phyloP scores from a whole-genome alignment of 345 rosid genomes.

The Melastoma malabathricum region DNA sequence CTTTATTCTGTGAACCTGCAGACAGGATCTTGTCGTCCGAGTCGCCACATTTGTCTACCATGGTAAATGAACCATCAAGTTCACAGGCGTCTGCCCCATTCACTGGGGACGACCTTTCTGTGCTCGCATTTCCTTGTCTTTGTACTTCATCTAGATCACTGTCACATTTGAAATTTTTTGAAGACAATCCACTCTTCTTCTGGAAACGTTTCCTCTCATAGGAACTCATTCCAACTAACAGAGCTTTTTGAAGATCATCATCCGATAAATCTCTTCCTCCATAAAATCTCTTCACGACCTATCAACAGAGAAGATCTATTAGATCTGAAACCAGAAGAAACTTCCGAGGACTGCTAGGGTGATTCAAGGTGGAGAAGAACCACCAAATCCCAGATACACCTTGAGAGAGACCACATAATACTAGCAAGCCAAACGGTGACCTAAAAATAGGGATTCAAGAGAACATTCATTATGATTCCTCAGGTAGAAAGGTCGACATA shows the following conservation, averaged over 20 bases:
- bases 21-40: not conserved
- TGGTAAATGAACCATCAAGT: conserved; percentile 4
- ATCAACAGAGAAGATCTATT: conserved; percentile 6
- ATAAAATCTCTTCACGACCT: conserved; percentile 67
- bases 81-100: conserved; percentile 10
- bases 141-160: conserved; percentile 18
- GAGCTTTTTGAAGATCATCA: conserved; percentile 77
- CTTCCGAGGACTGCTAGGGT: too few species aligned
- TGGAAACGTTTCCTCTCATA: conserved; percentile 60
- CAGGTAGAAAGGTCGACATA: too few species aligned
- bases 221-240: conserved; percentile 81
- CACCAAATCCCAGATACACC: too few species aligned
- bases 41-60: not conserved
- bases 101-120: conserved; percentile 5
- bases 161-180: conserved; percentile 16
- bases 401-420: too few species aligned
- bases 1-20: not conserved
- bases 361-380: too few species aligned
- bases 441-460: too few species aligned
- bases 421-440: too few species aligned
- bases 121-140: conserved; percentile 7
- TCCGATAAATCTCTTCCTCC: conserved; percentile 79
- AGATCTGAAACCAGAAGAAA: not conserved
- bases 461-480: too few species aligned
- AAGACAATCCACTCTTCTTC: conserved; percentile 49